Conservation (phyloP, 129 eudicot species). For the Arctium lappa region DNA sequence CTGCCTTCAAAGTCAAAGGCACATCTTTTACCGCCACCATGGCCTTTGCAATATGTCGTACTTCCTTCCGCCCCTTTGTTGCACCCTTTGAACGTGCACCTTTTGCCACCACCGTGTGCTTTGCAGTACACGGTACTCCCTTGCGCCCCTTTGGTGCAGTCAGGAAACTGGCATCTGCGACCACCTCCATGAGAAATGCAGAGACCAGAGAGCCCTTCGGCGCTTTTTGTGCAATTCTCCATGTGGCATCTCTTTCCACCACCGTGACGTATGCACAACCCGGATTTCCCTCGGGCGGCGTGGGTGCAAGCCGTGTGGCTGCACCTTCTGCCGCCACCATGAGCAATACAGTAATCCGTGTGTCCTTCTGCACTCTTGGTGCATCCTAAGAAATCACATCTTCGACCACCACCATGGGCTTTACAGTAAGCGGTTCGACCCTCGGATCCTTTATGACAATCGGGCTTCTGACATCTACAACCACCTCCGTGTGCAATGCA, state of each 20-base stretch:
- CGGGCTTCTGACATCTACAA: constrained; percentile 69
- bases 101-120: constrained; percentile 84
- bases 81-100: constrained; percentile 67
- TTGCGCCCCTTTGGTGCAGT: constrained; percentile 68
- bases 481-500: constrained; percentile 88
- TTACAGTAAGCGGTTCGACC: constrained; percentile 86
- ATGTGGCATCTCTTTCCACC: constrained; percentile 80
- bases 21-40: constrained; percentile 81
- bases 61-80: constrained; percentile 84
- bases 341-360: constrained; percentile 76
- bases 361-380: constrained; percentile 89
- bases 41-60: constrained; percentile 74
- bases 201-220: constrained; percentile 83
- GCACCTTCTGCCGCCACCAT: constrained; percentile 85
- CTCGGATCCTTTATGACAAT: constrained; percentile 77
- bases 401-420: constrained; percentile 82
- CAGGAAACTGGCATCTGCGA: constrained; percentile 63
- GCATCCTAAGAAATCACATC: constrained; percentile 72
- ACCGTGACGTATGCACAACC: constrained; percentile 78
- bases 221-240: constrained; percentile 68
- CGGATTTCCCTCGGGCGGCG: constrained; percentile 77
- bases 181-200: constrained; percentile 92
- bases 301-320: constrained; percentile 56
- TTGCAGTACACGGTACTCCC: constrained; percentile 81
- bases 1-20: constrained; percentile 49